Evolutionary conservation across 306 rosid genomes (phyloP), one percentile per base, ranked within the genome.

Genomic region (Rosa rugosa): DNA sequence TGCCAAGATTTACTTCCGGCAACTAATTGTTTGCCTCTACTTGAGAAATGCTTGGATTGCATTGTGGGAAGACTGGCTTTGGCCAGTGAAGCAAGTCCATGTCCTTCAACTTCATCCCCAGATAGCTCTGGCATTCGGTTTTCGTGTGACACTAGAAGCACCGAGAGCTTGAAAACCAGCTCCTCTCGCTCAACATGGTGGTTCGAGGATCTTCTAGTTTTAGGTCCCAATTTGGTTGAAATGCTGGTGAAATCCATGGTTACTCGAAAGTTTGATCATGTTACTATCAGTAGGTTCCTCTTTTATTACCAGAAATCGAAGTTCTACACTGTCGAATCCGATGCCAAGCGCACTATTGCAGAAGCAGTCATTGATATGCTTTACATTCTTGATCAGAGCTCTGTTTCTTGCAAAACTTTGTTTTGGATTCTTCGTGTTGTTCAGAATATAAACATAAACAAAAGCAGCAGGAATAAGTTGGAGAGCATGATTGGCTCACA

Each of bases 91-190:
- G 84, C 89, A 8, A 91, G 96, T 42, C 97, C 98, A 40, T 95
- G 97, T 62, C 98, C 93, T 1, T 95, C 98, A 9, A 85, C 89
- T 72, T 87, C 91, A 59, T 95, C 97, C 23, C 89, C 95, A 0
- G 97, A 95, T 4, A 91, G 98, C 93, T 91, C 90, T 16, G 91
- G 87, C 23, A 34, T 91, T 71, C 90, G 97, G 82, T 84, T 90
- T 75, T 95, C 99, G 4, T 91, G 90, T n/a, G 98, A 95, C 80
- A 86, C 96, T 4, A 90, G 92, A 82, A 93, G 99, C 80, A 87
- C 94, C 5, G 98, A 87, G 85, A 93, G 99, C 65, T 67, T 87
- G 27, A 93, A 91, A 83, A 85, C 95, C 17, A 83, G 45, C 75
- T 86, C 57, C 73, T 83, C 91, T 65, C 86, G 90, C 18, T 75